Evolutionary conservation across 768 basidiomycete species (phyloP), one percentile per base, ranked within the genome.

Genomic region (Gloeophyllum trabeum): DNA sequence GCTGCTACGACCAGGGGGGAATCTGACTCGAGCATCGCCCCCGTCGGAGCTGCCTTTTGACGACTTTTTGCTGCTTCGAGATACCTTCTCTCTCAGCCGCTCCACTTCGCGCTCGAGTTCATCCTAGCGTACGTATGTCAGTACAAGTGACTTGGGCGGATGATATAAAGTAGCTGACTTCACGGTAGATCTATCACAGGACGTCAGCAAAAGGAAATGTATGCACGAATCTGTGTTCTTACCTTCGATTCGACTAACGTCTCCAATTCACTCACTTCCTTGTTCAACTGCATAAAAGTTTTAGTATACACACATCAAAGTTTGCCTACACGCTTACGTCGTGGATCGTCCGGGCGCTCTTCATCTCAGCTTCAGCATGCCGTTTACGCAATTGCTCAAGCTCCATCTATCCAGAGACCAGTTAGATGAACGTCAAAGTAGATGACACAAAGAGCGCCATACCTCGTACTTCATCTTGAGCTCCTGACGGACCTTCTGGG

Each of bases 231-330:
- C n/a, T 12, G 36, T 1, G 13, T 18, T 16, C 60, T 43, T 46
- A 88, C 89, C 76, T 96, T 97, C 42, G 87, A 75, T 57, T 99
- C 94, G n/a, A 97, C 80, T 32, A 99, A 68, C 28, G 81, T 73
- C 60, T 98, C 94, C 16, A 97, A 71, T 56, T 97, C 92, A 42
- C 81, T 77, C 40, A 98, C 84, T 63, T 97, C 91, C 53, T 90
- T 86, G 61, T 88, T 83, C 46, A 92, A 72, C 88, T 93, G 49
- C 14, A 32, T 47, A 19, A 39, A 36, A 40, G 25, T 14, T 47
- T 35, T 34, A 40, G 44, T 37, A 49, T 42, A 22, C 24, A 32
- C 35, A n/a, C 20, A 18, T 18, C 23, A n/a, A 28, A 14, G 43
- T 23, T 16, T 42, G 3, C 19, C n/a, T 7, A 63, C 76, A 34